These are phyloP conservation scores for Globisporangium nodosum DNA, from an alignment of 352 stramenopile species.

Conservation along the genomic window DNA sequence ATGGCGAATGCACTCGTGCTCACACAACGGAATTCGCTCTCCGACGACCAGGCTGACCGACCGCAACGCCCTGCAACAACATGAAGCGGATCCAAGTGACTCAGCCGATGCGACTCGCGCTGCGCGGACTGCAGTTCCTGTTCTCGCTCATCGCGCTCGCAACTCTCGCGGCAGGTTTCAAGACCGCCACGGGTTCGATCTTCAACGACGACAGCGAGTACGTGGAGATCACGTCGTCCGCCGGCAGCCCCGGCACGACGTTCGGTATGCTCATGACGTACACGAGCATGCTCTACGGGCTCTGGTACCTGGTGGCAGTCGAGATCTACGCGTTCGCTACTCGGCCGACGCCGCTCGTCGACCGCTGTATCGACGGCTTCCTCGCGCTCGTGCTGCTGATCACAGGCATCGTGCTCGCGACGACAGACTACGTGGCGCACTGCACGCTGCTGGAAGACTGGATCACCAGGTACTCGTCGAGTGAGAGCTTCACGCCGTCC, in stretches of 20 bases:
- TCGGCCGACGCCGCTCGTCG: conserved; percentile 17
- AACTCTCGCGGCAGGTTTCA: conserved; percentile 34
- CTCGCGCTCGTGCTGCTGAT: conserved; percentile 43
- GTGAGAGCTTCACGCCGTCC: not conserved
- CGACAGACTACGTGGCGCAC: conserved; percentile 39
- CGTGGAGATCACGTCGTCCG: conserved; percentile 12
- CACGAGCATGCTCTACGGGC: conserved; percentile 49
- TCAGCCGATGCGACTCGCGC: conserved; percentile 14
- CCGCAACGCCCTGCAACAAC: not conserved
- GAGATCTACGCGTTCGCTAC: conserved; percentile 33
- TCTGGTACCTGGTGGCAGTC: conserved; percentile 41
- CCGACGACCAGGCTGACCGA: not conserved
- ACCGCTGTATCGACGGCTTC: conserved; percentile 27
- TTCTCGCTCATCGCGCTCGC: conserved; percentile 50
- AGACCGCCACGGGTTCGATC: not conserved
- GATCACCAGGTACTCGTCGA: not conserved
- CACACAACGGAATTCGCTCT: not conserved
- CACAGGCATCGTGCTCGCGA: conserved; percentile 44
- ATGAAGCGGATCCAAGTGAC: not conserved
- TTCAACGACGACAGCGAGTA: not conserved
- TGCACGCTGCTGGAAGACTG: conserved; percentile 26
- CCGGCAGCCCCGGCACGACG: conserved; percentile 29
- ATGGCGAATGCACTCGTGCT: too few species aligned
- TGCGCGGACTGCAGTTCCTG: conserved; percentile 47
- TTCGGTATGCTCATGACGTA: conserved; percentile 63